These are phyloP conservation scores for Zanthoxylum bungeanum DNA, from an alignment of 345 rosid genomes.

Conservation along the genomic window DNA sequence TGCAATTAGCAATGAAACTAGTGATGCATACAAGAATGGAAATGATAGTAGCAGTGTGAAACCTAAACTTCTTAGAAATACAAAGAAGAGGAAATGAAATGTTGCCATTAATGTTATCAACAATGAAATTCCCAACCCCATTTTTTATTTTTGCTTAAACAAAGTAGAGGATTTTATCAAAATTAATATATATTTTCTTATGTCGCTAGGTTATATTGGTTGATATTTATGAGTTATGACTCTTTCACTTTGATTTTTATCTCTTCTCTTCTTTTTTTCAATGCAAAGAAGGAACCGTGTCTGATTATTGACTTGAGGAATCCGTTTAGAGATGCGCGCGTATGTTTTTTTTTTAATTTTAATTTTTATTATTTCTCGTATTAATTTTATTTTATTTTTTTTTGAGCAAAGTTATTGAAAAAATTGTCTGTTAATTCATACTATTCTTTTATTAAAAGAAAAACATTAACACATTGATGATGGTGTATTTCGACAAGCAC, in stretches of 20 bases:
- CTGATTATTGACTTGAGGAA: neutral
- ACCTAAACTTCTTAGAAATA: conserved; percentile 26
- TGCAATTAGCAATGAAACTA: conserved; percentile 35
- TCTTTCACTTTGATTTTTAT: neutral
- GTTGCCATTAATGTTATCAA: conserved; percentile 40
- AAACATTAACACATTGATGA: too few relatives aligned
- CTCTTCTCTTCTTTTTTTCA: neutral
- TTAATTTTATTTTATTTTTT: too few relatives aligned
- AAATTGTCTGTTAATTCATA: too few relatives aligned
- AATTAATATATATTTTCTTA: neutral
- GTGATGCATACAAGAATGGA: conserved; percentile 51
- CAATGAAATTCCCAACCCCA: conserved; percentile 58
- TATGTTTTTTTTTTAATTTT: too few relatives aligned
- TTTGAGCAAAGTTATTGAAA: too few relatives aligned
- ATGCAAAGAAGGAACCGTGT: neutral
- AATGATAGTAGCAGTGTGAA: conserved; percentile 30
- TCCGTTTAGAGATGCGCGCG: too few relatives aligned
- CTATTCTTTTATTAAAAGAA: too few relatives aligned
- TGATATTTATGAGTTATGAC: neutral
- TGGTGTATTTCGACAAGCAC: too few relatives aligned
- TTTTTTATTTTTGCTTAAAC: conserved; percentile 2
- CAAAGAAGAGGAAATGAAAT: conserved; percentile 27
- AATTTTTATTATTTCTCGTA: too few relatives aligned
- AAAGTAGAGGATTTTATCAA: neutral
- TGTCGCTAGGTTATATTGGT: neutral